phyloP scores from a whole-genome alignment of 2,329 filamentous ascomycete genomes.

The Elsinoe australis region DNA sequence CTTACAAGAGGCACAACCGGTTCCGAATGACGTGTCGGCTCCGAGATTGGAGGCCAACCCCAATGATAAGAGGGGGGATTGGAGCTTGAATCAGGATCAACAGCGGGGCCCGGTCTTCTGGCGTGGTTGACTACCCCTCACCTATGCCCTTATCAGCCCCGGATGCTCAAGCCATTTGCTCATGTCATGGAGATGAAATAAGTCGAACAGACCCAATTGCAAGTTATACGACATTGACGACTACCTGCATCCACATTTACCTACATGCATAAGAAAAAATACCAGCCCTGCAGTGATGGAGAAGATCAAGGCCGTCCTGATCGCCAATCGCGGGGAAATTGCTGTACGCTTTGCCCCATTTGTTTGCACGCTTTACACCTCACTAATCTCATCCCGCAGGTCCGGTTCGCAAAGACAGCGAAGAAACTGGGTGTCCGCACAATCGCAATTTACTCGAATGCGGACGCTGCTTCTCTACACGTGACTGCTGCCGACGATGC shows the following conservation, averaged over 20 bases:
- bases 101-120: background rate
- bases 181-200: too few relatives aligned
- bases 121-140: background rate
- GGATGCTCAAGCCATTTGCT: too few relatives aligned
- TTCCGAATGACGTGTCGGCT: too few relatives aligned
- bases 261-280: background rate
- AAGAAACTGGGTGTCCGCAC: too few relatives aligned
- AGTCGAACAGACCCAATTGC: too few relatives aligned
- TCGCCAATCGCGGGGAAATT: constrained; percentile 48
- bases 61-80: background rate
- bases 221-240: too few relatives aligned
- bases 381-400: too few relatives aligned
- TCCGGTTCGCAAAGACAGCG: too few relatives aligned
- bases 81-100: background rate
- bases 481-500: constrained; percentile 48
- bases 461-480: constrained; percentile 49
- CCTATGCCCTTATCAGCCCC: too few relatives aligned
- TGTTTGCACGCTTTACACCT: constrained; percentile 43
- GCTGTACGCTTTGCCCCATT: constrained; percentile 43
- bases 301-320: constrained; percentile 45
- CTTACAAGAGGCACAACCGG: too few relatives aligned
- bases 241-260: too few relatives aligned
- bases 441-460: constrained; percentile 51
- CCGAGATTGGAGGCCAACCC: background rate
- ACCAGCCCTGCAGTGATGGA: constrained; percentile 28